Base-by-base conservation (phyloP, 2,329 filamentous ascomycete species). In the Epichloe glyceriae region DNA sequence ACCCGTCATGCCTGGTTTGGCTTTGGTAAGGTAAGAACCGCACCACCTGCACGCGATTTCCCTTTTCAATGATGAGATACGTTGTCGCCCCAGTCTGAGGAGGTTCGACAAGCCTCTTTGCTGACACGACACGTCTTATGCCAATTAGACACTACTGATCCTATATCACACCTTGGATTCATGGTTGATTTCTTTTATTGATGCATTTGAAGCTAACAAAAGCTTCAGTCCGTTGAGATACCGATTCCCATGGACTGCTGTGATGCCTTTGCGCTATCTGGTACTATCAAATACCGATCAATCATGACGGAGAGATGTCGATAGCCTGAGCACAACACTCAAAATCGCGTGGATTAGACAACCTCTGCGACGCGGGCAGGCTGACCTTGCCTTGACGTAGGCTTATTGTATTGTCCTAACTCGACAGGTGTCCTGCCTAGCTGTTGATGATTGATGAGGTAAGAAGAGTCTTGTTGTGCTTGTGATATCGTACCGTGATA, bases 101-200 rank as follows among this genome's bases (percentile, higher is more conserved):
- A 71, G 70, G 69, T 69, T 46, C 66, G 67, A 71, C 67, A 70
- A 70, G 66, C 69, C 66, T 72, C 64, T 57, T 59, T 73, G 70
- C 66, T 72, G 70, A 73, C 62, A 67, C 46, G 70, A 74, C 74
- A 70, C 59, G 74, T 77, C 74, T 71, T 72, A 68, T 68, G 71
- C 75, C 74, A 78, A 78, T 75, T 68, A 73, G 74, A 77, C 72
- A 61, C 63, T 58, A 63, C 73, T 75, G 72, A 75, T 65, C 47
- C 43, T 30, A n/a, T 44, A 37, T 33, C 34, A 44, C 19, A 38
- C 47, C n/a, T 4, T 34, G 2, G 4, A 4, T 17, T 2, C 12
- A 12, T 35, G 4, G 39, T 38, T 37, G 30, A 12, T 19, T 3
- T 20, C 30, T 3, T 2, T 33, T 33, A 3, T 38, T 14, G 17